A percentile compares a stretch with the other conserved stretches of the same genome.
These are phyloP conservation scores for Phytophthora podocarpi DNA, from an alignment of 352 stramenopile species.

Conservation along the genomic window DNA sequence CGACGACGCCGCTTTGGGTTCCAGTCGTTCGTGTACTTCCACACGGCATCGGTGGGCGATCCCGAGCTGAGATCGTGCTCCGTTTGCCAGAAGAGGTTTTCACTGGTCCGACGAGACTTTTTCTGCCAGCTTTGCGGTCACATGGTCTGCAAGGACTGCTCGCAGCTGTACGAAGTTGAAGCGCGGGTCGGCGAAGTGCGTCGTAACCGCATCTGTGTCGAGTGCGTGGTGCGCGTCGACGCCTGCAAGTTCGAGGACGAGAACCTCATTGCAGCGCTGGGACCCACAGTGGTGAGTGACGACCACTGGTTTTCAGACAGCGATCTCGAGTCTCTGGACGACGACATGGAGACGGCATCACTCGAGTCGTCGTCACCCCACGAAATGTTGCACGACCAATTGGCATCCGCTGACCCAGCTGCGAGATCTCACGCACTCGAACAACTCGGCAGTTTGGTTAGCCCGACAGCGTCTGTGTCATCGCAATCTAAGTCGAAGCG, in stretches of 20 bases:
- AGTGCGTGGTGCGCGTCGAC: constrained; percentile 57
- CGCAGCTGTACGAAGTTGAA: constrained; percentile 53
- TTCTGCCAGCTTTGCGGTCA: constrained; percentile 60
- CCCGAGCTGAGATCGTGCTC: constrained; percentile 29
- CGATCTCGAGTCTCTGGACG: constrained; percentile 19
- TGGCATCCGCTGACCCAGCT: constrained; percentile 41
- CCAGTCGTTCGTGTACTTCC: constrained; percentile 63
- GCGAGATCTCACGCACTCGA: constrained; percentile 42
- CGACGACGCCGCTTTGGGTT: constrained; percentile 65
- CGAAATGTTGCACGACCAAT: constrained; percentile 32
- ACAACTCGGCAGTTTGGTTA: constrained; percentile 41
- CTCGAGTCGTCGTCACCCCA: neutral
- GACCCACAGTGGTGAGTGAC: constrained; percentile 45
- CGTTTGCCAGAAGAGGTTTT: constrained; percentile 50
- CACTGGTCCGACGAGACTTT: constrained; percentile 44
- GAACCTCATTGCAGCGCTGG: constrained; percentile 46
- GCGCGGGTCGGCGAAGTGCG: constrained; percentile 42
- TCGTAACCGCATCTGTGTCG: constrained; percentile 50
- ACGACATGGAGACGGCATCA: constrained; percentile 26
- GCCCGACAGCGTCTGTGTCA: constrained; percentile 1
- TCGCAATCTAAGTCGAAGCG: constrained; percentile 12
- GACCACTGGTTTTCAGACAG: constrained; percentile 38
- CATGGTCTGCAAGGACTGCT: constrained; percentile 52
- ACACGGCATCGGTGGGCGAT: constrained; percentile 9
- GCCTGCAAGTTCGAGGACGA: constrained; percentile 57